Conservation (phyloP, 352 stramenopile genomes). For the Peronosclerospora sorghi region DNA sequence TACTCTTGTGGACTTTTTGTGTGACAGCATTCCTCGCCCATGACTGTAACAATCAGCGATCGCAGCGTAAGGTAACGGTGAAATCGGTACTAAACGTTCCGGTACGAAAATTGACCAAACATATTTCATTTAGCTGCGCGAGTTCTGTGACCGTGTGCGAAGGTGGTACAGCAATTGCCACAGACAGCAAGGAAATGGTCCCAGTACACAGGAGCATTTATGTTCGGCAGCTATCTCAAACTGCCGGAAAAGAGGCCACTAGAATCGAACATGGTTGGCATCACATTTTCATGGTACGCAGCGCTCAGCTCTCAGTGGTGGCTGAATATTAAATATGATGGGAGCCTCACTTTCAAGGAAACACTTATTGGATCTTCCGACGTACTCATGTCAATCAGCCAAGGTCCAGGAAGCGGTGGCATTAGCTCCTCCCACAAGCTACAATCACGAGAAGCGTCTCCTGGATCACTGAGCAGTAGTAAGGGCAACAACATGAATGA, state of each 20-base stretch:
- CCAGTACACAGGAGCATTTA: conserved; percentile 11
- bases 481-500: conserved; percentile 60
- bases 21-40: conserved; percentile 42
- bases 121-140: conserved; percentile 31
- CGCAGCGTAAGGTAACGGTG: conserved; percentile 45
- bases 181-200: conserved; percentile 15
- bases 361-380: conserved; percentile 31
- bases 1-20: conserved; percentile 38
- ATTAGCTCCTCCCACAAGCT: too few species aligned
- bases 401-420: conserved; percentile 38
- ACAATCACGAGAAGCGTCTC: too few species aligned
- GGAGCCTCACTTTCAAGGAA: conserved; percentile 37
- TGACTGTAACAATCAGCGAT: conserved; percentile 43
- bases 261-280: conserved; percentile 42
- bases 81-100: neutral
- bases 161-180: conserved; percentile 7
- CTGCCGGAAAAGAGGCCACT: conserved; percentile 41
- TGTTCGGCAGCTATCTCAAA: conserved; percentile 45
- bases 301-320: neutral
- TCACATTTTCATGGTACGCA: conserved; percentile 33
- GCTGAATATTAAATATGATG: conserved; percentile 1
- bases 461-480: conserved; percentile 20
- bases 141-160: conserved; percentile 40
- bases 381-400: conserved; percentile 50
- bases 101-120: conserved; percentile 2